Evolutionary conservation across 2,329 filamentous ascomycete genomes (phyloP).

Genomic region (Penicillium rolfsii): DNA sequence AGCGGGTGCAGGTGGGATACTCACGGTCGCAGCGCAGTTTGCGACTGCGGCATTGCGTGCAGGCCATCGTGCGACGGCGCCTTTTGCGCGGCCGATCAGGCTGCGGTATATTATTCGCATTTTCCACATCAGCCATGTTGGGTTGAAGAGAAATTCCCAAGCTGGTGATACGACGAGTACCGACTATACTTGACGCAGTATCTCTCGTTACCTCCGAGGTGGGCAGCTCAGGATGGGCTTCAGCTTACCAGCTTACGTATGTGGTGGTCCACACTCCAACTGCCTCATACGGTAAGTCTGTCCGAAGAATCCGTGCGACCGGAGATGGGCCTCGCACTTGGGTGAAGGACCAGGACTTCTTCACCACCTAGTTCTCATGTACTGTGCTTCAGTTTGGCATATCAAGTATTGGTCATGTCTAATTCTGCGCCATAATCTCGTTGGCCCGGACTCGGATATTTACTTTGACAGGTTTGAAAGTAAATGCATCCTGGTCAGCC

Average conservation of each 20-base stretch:
- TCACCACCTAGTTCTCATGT: not conserved
- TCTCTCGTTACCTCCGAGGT: constrained; percentile 10
- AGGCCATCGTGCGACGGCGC: constrained; percentile 46
- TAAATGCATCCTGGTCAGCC: not conserved
- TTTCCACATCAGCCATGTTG: constrained; percentile 19
- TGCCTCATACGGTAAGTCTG: constrained; percentile 24
- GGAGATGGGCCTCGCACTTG: not conserved
- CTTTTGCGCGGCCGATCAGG: constrained; percentile 42
- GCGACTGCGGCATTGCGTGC: constrained; percentile 46
- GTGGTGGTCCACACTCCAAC: constrained; percentile 8
- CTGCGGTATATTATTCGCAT: constrained; percentile 11
- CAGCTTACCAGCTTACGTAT: constrained; percentile 21
- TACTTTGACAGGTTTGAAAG: not conserved
- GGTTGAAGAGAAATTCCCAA: not conserved
- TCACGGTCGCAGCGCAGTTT: constrained; percentile 50
- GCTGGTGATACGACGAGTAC: not conserved
- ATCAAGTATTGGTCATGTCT: not conserved
- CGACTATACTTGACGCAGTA: not conserved
- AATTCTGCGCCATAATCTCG: not conserved
- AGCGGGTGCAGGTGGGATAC: constrained; percentile 46
- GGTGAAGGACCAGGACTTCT: not conserved
- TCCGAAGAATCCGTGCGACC: constrained; percentile 8
- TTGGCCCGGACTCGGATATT: too few relatives aligned
- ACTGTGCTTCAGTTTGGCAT: not conserved
- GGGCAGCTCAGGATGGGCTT: not conserved